Conservation (phyloP, 805 yeast genomes). For the Ogataea angusta region DNA sequence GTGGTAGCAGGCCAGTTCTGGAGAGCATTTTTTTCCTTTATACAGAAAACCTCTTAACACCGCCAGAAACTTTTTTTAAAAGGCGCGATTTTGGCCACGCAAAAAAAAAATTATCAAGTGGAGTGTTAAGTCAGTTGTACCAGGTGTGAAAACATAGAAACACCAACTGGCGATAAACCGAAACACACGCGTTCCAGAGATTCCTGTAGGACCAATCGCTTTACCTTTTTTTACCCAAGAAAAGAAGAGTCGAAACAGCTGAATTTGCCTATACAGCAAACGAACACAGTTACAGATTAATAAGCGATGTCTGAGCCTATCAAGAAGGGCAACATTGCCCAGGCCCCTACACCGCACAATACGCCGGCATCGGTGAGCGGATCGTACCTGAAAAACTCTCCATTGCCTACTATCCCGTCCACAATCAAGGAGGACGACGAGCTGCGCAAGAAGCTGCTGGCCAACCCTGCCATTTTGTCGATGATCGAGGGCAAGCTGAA, state of each 20-base stretch:
- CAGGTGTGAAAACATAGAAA: not conserved
- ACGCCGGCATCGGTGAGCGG: conserved; percentile 88
- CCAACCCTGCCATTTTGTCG: conserved; percentile 77
- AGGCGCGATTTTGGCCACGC: conserved; percentile 12
- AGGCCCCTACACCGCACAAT: conserved; percentile 98
- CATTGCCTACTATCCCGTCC: conserved; percentile 56
- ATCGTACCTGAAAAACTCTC: conserved; percentile 61
- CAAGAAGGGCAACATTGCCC: conserved; percentile 74
- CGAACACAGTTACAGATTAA: not conserved
- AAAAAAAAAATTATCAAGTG: conserved; percentile 6
- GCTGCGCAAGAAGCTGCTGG: conserved; percentile 39
- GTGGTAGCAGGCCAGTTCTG: not conserved
- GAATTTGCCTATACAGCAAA: not conserved
- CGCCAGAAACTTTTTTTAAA: not conserved
- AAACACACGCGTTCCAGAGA: not conserved
- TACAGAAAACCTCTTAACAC: not conserved
- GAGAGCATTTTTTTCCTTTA: not conserved
- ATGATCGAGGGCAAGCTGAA: conserved; percentile 90
- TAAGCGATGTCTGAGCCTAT: conserved; percentile 79
- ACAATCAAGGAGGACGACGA: conserved; percentile 73
- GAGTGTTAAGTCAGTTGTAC: not conserved
- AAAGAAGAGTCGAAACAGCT: not conserved
- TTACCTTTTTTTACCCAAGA: not conserved
- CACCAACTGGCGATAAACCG: not conserved
- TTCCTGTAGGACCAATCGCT: not conserved